Percentiles rank a stretch among this genome's conserved stretches.
phyloP scores from a whole-genome alignment of 2,329 filamentous ascomycete genomes.

The Tolypocladium tropicale region DNA sequence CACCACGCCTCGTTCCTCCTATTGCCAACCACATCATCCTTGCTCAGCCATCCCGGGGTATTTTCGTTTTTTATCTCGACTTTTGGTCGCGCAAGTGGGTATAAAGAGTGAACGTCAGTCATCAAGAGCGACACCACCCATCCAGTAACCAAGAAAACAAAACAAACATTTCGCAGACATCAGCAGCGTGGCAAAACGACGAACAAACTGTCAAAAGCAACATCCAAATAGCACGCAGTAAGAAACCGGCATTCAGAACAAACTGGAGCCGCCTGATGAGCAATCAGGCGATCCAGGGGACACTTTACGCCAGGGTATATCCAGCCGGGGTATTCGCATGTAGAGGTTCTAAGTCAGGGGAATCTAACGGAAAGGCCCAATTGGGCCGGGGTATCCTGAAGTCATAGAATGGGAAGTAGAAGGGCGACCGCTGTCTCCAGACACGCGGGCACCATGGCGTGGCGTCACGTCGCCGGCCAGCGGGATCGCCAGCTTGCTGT shows the following conservation, averaged over 20 bases:
- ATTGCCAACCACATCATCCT: slow-evolving; percentile 12
- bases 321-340: slow-evolving; percentile 51
- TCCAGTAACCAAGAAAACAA: slow-evolving; percentile 9
- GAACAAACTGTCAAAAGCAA: slow-evolving; percentile 6
- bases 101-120: slow-evolving; percentile 24
- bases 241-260: slow-evolving; percentile 6
- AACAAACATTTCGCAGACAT: slow-evolving; percentile 5
- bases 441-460: slow-evolving; percentile 72
- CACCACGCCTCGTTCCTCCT: neutral
- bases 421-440: slow-evolving; percentile 83
- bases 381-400: slow-evolving; percentile 92
- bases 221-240: slow-evolving; percentile 11
- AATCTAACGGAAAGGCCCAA: slow-evolving; percentile 83
- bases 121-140: slow-evolving; percentile 18
- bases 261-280: slow-evolving; percentile 7
- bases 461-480: slow-evolving; percentile 74
- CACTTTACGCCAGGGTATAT: slow-evolving; percentile 56
- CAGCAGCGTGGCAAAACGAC: slow-evolving; percentile 3
- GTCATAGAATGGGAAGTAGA: slow-evolving; percentile 90
- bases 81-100: slow-evolving; percentile 22
- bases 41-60: slow-evolving; percentile 18
- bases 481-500: slow-evolving; percentile 54
- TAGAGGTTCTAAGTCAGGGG: slow-evolving; percentile 31
- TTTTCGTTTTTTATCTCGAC: slow-evolving; percentile 20
- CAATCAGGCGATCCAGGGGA: slow-evolving; percentile 31